Evolutionary conservation across 73 alveolate genomes (phyloP).

Genomic region (Paramecium bursaria): DNA sequence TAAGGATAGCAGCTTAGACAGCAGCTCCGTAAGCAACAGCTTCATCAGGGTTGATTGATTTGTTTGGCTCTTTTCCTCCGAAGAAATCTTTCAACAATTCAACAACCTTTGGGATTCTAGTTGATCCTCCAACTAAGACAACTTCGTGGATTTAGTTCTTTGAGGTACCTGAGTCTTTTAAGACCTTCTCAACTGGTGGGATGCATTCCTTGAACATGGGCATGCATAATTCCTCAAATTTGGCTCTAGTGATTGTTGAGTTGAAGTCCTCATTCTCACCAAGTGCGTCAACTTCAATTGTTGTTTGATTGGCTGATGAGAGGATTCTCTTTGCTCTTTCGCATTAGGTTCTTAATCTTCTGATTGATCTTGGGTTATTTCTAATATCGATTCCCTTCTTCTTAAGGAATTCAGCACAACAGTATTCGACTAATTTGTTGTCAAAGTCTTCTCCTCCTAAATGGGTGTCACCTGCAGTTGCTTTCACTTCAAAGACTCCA

Average conservation of each 20-base stretch:
- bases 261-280: slow-evolving; percentile 89
- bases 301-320: slow-evolving; percentile 86
- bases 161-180: slow-evolving; percentile 77
- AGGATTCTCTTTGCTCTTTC: slow-evolving; percentile 92
- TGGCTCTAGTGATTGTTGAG: slow-evolving; percentile 88
- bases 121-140: slow-evolving; percentile 91
- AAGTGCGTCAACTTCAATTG: slow-evolving; percentile 92
- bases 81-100: slow-evolving; percentile 93
- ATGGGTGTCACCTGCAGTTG: slow-evolving; percentile 89
- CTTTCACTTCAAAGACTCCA: slow-evolving; percentile 87
- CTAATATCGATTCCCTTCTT: slow-evolving; percentile 80
- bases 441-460: slow-evolving; percentile 97
- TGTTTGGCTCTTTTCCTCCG: slow-evolving; percentile 94
- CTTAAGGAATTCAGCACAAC: slow-evolving; percentile 74
- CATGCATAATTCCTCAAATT: slow-evolving; percentile 89
- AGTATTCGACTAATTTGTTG: slow-evolving; percentile 80
- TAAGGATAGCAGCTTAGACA: slow-evolving; percentile 79
- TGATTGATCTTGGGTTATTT: slow-evolving; percentile 78
- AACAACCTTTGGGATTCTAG: slow-evolving; percentile 92
- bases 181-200: slow-evolving; percentile 82
- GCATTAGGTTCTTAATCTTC: slow-evolving; percentile 85
- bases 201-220: slow-evolving; percentile 84
- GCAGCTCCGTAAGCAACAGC: slow-evolving; percentile 89
- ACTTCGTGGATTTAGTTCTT: slow-evolving; percentile 79
- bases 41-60: slow-evolving; percentile 83